Evolutionary conservation across 495 filamentous ascomycete species (phyloP), one percentile per base, ranked within the genome.

Genomic region (Aspergillus wentii): DNA sequence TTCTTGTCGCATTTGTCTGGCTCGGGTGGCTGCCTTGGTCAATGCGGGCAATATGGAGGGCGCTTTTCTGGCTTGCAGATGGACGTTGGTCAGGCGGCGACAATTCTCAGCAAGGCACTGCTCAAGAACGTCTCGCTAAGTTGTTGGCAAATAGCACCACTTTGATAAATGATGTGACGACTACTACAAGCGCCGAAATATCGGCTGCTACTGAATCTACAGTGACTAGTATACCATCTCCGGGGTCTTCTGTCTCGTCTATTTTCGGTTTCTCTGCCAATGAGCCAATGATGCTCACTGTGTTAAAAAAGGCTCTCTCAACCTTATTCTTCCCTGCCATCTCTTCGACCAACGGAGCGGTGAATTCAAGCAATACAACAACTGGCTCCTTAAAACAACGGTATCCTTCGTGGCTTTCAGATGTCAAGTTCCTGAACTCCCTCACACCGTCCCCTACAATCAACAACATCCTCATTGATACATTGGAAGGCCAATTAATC

Each of bases 1-100:
- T 81, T 20, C 63, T 99, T 38, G 92, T 97, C 8, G 75, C 72
- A 2, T 82, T 83, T 41, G 86, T 97, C 18, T 99, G 92, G 92
- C 65, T 94, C 27, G 78, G 80, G 8, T 83, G 83, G 71, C 66
- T 99, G 33, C 92, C 92, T 2, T 99, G 85, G 72, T 78, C 84
- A 22, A 92, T 95, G 78, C 76, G 92, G 31, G 81, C 84, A 22
- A 81, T 94, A 16, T 99, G 92, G 92, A 74, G 89, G 31, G 79
- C 83, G 40, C 64, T 95, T 35, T 96, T 99, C 64, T 97, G 91
- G 90, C 64, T 97, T 39, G 91, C 84, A 23, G 94, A 99, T 66
- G 92, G 89, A 28, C 86, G 86, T 22, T 88, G 91, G 76, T 74
- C 80, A n/a, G 58, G 61, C 17, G 57, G 44, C 36, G 60, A 66